Base-by-base conservation (phyloP, 2,329 filamentous ascomycete species). In the Nemania diffusa region DNA sequence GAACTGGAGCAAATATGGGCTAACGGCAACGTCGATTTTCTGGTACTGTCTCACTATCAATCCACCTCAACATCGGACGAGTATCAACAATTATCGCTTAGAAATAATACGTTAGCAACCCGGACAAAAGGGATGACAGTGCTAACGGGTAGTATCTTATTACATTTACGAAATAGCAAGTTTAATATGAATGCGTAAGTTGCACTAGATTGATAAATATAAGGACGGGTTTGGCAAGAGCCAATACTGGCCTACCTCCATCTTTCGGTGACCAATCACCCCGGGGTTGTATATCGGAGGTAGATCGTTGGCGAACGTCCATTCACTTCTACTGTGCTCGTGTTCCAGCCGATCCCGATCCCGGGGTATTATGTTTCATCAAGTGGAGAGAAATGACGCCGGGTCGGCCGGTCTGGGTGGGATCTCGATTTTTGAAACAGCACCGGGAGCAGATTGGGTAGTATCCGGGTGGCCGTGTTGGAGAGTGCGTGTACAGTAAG, bases 351-450 rank as follows among this genome's bases (percentile, higher is more conserved):
- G 44, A 24, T 34, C 2, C 15, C 24, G 44, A 24, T 34, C 2
- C 24, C n/a, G 27, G 17, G 2, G 52, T 24, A n/a, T 58, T 52
- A 44, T 44, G 44, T 58, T 55, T 59, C 56, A 64, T 7, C 7
- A 29, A 26, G 22, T 32, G 53, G 53, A 57, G 46, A 22, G 34
- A 56, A 6, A n/a, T 24, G 24, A 24, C 53, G 22, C 34, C 34
- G 53, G 34, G 13, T 26, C 61, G 15, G 44, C 20, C 22, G 13
- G 24, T 40, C 17, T 37, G 42, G n/a, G 22, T 17, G 27, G 8
- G 42, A 52, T 64, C 60, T 34, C 29, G 56, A 56, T 37, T 27
- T n/a, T 20, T 60, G 42, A 56, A 57, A 64, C 55, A n/a, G 40
- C 13, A n/a, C 7, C n/a, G 13, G 24, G 46, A 26, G 27, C 50